Base-by-base conservation (phyloP, 2,329 filamentous ascomycete species). In the Zymoseptoria ardabiliae region DNA sequence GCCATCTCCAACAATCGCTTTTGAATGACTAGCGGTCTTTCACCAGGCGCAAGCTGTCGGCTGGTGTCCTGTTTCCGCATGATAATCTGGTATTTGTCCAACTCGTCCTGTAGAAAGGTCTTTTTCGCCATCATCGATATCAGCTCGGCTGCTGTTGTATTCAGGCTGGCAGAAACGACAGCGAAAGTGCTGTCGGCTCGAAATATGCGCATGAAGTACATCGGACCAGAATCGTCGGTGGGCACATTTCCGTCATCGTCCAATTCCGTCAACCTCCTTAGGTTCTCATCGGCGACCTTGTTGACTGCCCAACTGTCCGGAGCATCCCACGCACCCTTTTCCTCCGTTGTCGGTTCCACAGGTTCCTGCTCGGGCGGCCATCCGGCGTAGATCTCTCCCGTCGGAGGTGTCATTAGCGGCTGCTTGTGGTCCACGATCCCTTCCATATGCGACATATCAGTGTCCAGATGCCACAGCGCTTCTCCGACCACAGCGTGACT, bases 221-320 rank as follows among this genome's bases (percentile, higher is more conserved):
- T 85, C 17, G 83, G 81, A 28, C 84, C 81, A 70, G 90, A 89
- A 72, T 93, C 88, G 58, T 93, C 89, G 2, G 86, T 83, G 54
- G 63, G 61, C 6, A 84, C 80, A 55, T 84, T 82, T 53, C 84
- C 86, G 25, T 82, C 78, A 57, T 93, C 88, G 63, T 91, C 88
- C 13, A 83, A 78, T 58, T 91, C 88, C 72, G 76, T 66, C 78
- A 82, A 65, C n/a, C 81, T 69, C 11, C 76, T 74, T 55, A 81
- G 78, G 62, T 82, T 82, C 57, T 90, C 88, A 66, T 91, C 86
- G 7, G 83, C 84, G 48, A 78, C 75, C 59, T 85, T 86, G 66
- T 89, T 90, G 23, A 97, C 93, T 55, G 90, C 91, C 94, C 94
- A 99, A 72, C 92, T 97, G 73, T 97, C 93, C 1, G 94, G 93